Percentiles rank a stretch among this genome's conserved stretches.
Evolutionary conservation across 1,284 basidiomycete genomes (phyloP).

Genomic region (Rhodotorula glutinis): DNA sequence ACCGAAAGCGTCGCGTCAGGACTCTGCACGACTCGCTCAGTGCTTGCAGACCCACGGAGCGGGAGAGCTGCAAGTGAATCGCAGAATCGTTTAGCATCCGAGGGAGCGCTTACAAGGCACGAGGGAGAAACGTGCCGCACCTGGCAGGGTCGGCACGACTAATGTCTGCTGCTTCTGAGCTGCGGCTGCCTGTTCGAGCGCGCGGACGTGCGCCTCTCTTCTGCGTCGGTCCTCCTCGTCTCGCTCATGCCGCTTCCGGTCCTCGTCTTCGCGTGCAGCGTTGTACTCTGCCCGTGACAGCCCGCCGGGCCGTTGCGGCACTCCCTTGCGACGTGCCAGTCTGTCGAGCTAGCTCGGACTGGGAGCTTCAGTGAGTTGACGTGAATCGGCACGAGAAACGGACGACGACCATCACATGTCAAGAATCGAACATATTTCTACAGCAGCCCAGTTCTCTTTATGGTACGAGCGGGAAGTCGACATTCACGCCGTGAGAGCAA

Average conservation of each 20-base stretch:
- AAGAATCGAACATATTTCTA: too few relatives aligned
- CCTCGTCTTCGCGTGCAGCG: not conserved
- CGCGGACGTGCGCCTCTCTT: not conserved
- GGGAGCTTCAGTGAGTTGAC: too few relatives aligned
- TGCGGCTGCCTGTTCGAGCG: not conserved
- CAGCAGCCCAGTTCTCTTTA: too few relatives aligned
- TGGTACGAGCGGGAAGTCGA: too few relatives aligned
- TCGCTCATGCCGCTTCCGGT: not conserved
- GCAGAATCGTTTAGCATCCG: not conserved
- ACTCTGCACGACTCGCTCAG: too few relatives aligned
- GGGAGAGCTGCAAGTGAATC: too few relatives aligned
- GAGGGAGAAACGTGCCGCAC: not conserved
- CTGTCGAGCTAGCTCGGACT: not conserved
- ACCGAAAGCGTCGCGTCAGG: too few relatives aligned
- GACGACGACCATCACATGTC: too few relatives aligned
- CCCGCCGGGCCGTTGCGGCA: slow-evolving; percentile 14
- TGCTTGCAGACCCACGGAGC: too few relatives aligned
- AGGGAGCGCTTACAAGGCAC: too few relatives aligned
- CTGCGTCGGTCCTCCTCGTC: not conserved
- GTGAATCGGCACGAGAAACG: too few relatives aligned
- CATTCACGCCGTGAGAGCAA: too few relatives aligned
- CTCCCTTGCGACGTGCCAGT: slow-evolving; percentile 23
- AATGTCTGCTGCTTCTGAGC: not conserved
- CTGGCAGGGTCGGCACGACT: not conserved
- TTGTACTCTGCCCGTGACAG: slow-evolving; percentile 2